Evolutionary conservation across 768 basidiomycete species (phyloP), one percentile per base, ranked within the genome.

Genomic region (Mycena venus): DNA sequence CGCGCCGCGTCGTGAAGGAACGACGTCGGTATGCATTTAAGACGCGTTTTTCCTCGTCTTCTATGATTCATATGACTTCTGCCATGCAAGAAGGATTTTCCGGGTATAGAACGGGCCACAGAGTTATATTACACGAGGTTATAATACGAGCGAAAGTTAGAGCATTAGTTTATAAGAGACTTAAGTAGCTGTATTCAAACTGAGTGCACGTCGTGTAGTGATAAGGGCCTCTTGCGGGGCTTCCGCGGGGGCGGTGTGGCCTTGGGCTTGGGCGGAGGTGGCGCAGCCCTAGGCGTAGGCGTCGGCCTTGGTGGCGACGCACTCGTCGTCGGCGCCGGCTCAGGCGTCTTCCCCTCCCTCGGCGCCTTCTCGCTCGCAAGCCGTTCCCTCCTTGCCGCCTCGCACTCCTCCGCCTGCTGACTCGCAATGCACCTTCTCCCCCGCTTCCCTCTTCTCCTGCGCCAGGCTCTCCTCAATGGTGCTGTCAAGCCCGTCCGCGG

Each of bases 361-460:
- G 90, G 74, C 1, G 90, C 92, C 80, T 91, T 93, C 83, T 95
- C 96, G 42, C 87, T 90, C 55, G 94, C 94, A 44, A 99, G 81
- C 62, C 95, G 87, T 76, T 95, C 94, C 75, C 86, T 88, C 55
- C 98, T 88, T 47, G 90, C 81, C 60, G 88, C 88, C 78, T 96
- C 95, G 68, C 97, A 87, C 73, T 95, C 95, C 76, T 94, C 93
- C 2, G 94, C 93, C 77, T 94, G 92, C 74, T 88, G 89, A 82
- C 98, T 97, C 0, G 96, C 97, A 59, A 88, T 85, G 89, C 0
- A 90, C 91, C 82, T 95, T 96, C 81, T 96, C 95, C 75, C 96
- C 97, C 0, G 97, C 97, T 80, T 98, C 98, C 80, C 90, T 92
- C 86, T 94, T 95, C 79, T 99, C 98, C 77, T 92, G 88, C 42